Evolutionary conservation across 331 rosid genomes (phyloP).

Genomic region (Phaseolus coccineus): DNA sequence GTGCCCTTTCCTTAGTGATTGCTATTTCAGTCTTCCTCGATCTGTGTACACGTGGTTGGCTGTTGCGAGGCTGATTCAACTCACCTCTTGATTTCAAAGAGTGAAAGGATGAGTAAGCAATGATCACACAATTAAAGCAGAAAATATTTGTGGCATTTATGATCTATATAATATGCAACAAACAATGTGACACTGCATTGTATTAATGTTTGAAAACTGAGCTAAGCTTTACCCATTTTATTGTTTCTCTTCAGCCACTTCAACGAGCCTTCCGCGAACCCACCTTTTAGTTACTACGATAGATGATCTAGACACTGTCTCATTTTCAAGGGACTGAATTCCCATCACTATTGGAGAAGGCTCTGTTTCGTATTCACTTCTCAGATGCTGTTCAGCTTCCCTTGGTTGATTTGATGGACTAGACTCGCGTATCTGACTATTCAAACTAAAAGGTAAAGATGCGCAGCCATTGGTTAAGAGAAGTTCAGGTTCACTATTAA

Average conservation of each 20-base stretch:
- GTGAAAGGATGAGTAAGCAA: conserved; percentile 31
- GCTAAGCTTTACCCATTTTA: conserved; percentile 41
- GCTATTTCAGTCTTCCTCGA: conserved; percentile 30
- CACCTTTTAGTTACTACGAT: conserved; percentile 69
- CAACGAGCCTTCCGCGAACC: conserved; percentile 92
- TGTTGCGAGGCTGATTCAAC: neutral
- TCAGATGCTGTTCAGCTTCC: conserved; percentile 38
- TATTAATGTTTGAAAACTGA: conserved; percentile 34
- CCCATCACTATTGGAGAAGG: conserved; percentile 50
- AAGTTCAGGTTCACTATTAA: conserved; percentile 53
- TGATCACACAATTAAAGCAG: conserved; percentile 24
- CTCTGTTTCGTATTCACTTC: conserved; percentile 38
- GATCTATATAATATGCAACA: conserved; percentile 41
- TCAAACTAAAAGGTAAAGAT: conserved; percentile 50
- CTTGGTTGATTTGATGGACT: conserved; percentile 30
- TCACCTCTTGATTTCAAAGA: conserved; percentile 25
- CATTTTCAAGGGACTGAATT: conserved; percentile 50
- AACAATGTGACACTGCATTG: conserved; percentile 35
- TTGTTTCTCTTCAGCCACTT: conserved; percentile 60
- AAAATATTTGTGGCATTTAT: conserved; percentile 26
- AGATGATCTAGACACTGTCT: conserved; percentile 45
- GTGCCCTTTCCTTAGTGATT: conserved; percentile 29
- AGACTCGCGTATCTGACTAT: conserved; percentile 33
- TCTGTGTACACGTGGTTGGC: conserved; percentile 23
- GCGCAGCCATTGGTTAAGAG: conserved; percentile 51